Percentiles rank a stretch among this genome's conserved stretches.
phyloP scores from a whole-genome alignment of 164 flowering plant species.

The Taxillus chinensis region DNA sequence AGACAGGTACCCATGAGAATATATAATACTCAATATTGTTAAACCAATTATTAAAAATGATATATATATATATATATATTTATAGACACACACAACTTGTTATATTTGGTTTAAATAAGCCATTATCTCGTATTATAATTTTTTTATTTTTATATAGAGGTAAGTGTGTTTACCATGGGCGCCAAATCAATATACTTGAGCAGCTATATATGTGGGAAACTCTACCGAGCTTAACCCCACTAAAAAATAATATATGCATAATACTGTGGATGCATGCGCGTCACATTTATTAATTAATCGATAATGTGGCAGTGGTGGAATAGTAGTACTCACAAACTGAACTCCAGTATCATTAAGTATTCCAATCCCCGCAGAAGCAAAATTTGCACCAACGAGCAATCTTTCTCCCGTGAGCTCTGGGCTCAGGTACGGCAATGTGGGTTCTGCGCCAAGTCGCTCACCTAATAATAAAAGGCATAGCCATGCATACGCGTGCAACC shows the following conservation, averaged over 20 bases:
- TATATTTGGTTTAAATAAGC: too few relatives aligned
- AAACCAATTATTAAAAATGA: too few relatives aligned
- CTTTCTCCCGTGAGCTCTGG: conserved; percentile 27
- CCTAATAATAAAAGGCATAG: conserved; percentile 10
- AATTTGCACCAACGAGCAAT: conserved; percentile 37
- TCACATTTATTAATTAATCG: background rate
- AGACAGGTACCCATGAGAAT: too few relatives aligned
- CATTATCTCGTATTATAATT: too few relatives aligned
- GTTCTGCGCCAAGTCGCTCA: conserved; percentile 21
- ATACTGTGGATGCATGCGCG: too few relatives aligned
- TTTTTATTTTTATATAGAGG: too few relatives aligned
- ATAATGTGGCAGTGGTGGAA: background rate
- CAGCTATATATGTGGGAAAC: too few relatives aligned
- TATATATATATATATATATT: too few relatives aligned
- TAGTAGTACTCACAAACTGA: conserved; percentile 26
- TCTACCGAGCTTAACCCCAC: background rate
- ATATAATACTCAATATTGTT: too few relatives aligned
- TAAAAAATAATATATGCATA: background rate
- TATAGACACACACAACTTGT: too few relatives aligned
- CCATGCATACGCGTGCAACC: background rate
- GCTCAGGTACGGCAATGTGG: conserved; percentile 35
- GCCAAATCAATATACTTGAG: too few relatives aligned
- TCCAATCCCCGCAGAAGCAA: conserved; percentile 44
- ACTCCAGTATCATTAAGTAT: conserved; percentile 42
- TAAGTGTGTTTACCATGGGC: too few relatives aligned